Evolutionary conservation across 169 alveolate genomes (phyloP).

Genomic region (Plasmodium knowlesi): DNA sequence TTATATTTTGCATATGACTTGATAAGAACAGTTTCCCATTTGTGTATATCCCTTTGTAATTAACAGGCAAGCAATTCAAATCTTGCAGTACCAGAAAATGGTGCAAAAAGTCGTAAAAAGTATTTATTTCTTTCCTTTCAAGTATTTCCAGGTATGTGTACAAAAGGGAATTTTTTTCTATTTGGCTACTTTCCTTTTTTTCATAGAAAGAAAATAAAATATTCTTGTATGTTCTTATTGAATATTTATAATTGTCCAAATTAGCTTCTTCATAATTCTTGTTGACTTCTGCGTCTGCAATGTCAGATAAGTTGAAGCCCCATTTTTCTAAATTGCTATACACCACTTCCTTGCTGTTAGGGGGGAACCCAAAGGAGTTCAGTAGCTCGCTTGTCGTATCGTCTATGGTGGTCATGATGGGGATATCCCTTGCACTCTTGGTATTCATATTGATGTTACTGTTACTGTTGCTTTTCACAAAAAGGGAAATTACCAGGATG

Average conservation of each 20-base stretch:
- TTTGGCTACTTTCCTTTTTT: slow-evolving; percentile 6
- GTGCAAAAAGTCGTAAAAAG: slow-evolving; percentile 70
- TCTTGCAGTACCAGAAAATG: slow-evolving; percentile 70
- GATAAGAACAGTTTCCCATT: slow-evolving; percentile 43
- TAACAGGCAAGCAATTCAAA: slow-evolving; percentile 66
- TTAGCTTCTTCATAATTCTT: slow-evolving; percentile 34
- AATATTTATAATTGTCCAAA: slow-evolving; percentile 58
- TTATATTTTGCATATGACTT: slow-evolving; percentile 9
- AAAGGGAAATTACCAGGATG: slow-evolving; percentile 15
- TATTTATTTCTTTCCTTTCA: slow-evolving; percentile 43
- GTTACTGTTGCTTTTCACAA: slow-evolving; percentile 38
- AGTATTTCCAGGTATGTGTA: slow-evolving; percentile 56
- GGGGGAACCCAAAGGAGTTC: slow-evolving; percentile 56
- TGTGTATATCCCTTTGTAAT: slow-evolving; percentile 54
- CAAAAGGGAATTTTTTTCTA: slow-evolving; percentile 47
- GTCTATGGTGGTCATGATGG: slow-evolving; percentile 13
- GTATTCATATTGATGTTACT: background rate
- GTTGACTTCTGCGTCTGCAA: slow-evolving; percentile 64
- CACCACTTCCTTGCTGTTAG: slow-evolving; percentile 55
- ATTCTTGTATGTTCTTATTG: slow-evolving; percentile 57
- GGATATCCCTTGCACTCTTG: background rate
- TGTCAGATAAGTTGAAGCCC: slow-evolving; percentile 68
- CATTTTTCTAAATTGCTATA: slow-evolving; percentile 66
- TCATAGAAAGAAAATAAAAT: slow-evolving; percentile 62
- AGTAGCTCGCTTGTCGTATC: slow-evolving; percentile 6